Evolutionary conservation across 1,139 yeast genomes (phyloP).

Genomic region (Lodderomyces elongisporus): DNA sequence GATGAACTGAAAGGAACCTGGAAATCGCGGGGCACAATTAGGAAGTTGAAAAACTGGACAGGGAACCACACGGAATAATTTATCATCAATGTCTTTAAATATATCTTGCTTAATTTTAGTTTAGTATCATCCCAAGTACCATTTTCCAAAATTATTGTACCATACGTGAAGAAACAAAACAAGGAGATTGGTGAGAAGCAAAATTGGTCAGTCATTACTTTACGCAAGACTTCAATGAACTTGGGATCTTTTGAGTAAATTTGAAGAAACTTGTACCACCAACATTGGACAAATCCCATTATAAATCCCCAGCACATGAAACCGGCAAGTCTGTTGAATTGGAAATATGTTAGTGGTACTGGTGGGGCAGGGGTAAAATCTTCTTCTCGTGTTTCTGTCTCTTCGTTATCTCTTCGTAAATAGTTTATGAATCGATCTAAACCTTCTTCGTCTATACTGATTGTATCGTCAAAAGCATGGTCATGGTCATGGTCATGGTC

Average conservation of each 20-base stretch:
- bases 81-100: slow-evolving; percentile 69
- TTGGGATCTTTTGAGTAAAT: slow-evolving; percentile 79
- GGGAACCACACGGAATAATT: slow-evolving; percentile 94
- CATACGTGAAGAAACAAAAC: slow-evolving; percentile 75
- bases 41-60: slow-evolving; percentile 84
- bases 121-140: slow-evolving; percentile 65
- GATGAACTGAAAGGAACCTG: slow-evolving; percentile 93
- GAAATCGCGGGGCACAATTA: slow-evolving; percentile 68
- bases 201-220: slow-evolving; percentile 86
- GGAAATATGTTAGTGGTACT: slow-evolving; percentile 40
- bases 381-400: not conserved
- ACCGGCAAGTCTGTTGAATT: slow-evolving; percentile 68
- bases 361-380: slow-evolving; percentile 8
- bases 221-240: slow-evolving; percentile 73
- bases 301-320: slow-evolving; percentile 86
- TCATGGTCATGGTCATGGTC: not conserved
- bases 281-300: slow-evolving; percentile 77
- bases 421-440: slow-evolving; percentile 35
- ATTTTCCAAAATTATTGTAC: slow-evolving; percentile 74
- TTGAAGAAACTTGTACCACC: slow-evolving; percentile 85
- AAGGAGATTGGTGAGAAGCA: slow-evolving; percentile 84
- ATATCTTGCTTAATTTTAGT: slow-evolving; percentile 58
- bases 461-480: slow-evolving; percentile 24
- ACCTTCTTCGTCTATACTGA: slow-evolving; percentile 15
- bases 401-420: slow-evolving; percentile 26